Base-by-base conservation (phyloP, 495 filamentous ascomycete species). In the Lentithecium fluviatile region DNA sequence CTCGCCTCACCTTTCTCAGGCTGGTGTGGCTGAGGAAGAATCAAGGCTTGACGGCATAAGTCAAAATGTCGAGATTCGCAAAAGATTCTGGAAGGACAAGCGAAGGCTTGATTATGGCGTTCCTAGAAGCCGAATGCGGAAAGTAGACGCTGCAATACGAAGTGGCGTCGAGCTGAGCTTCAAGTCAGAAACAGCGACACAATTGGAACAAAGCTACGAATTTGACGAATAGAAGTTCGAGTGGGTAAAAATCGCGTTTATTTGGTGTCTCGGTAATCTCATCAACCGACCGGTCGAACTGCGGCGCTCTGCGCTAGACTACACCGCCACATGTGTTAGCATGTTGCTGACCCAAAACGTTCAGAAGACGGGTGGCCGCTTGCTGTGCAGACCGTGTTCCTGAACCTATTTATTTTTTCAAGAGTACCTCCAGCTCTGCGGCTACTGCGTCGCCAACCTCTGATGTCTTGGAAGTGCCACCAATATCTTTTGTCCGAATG, bases 381-480 rank as follows among this genome's bases (percentile, higher is more conserved):
- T 15, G 15, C 19, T 15, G 5, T 6, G 3, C 4, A 4, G 15
- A 15, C 13, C 13, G 5, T 15, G 15, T 20, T 43, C n/a, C n/a
- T 20, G 40, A 6, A 13, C 19, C 13, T 43, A 13, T 49, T 15
- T 60, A 65, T 26, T 62, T 51, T 58, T 69, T 70, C 57, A 87
- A 72, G 19, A 88, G 69, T 64, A 78, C 76, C 54, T 77, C 80
- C 25, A 95, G 71, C 71, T 90, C 85, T 12, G 80, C 79, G 13
- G 88, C 84, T 65, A 96, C 81, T 1, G 88, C 89, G 75, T 96
- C 87, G 24, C 91, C 93, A 47, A 95, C 83, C 64, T 93, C 85
- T n/a, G 73, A 75, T 0, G 92, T 97, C 17, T 75, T 80, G 3
- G 84, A 76, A 12, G 72, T 80, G 7, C 92, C 92, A 57, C 88